Percentiles rank a stretch among this genome's conserved stretches.
These are phyloP conservation scores for Apophysomyces elegans DNA, from an alignment of 371 early-diverging fungal species.

Conservation along the genomic window DNA sequence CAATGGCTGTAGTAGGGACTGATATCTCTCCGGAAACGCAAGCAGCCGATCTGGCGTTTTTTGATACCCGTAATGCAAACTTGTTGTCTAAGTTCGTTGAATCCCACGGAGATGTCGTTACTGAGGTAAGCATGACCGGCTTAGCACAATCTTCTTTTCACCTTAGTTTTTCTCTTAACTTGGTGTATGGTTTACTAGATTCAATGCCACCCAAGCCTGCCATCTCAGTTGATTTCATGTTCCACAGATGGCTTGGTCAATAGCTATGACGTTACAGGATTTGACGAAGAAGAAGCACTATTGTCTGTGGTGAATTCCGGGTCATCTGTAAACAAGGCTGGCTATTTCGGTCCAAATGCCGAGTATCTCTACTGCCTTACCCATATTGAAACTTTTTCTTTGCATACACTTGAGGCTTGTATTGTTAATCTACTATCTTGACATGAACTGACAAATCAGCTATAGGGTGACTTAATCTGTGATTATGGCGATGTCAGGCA, in stretches of 20 bases:
- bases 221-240: constrained; percentile 65
- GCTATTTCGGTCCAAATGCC: constrained; percentile 87
- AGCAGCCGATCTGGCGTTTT: constrained; percentile 77
- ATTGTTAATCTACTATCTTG: not conserved
- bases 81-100: constrained; percentile 69
- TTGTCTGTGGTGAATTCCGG: constrained; percentile 81
- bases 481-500: constrained; percentile 83
- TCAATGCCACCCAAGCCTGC: constrained; percentile 73
- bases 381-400: constrained; percentile 87
- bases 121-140: constrained; percentile 42
- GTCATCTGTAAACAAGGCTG: constrained; percentile 79
- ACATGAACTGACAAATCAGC: constrained; percentile 29
- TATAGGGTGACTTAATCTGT: constrained; percentile 64
- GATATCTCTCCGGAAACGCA: constrained; percentile 56
- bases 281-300: constrained; percentile 90
- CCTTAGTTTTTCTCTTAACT: not conserved
- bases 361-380: constrained; percentile 88
- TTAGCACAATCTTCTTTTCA: too few relatives aligned
- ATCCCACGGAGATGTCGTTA: constrained; percentile 93
- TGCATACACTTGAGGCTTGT: constrained; percentile 53
- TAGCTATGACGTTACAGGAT: constrained; percentile 67
- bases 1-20: constrained; percentile 75
- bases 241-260: constrained; percentile 83
- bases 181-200: constrained; percentile 48
- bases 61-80: constrained; percentile 58